Evolutionary conservation across 2,329 filamentous ascomycete species (phyloP).

Genomic region (Fusarium sp.): DNA sequence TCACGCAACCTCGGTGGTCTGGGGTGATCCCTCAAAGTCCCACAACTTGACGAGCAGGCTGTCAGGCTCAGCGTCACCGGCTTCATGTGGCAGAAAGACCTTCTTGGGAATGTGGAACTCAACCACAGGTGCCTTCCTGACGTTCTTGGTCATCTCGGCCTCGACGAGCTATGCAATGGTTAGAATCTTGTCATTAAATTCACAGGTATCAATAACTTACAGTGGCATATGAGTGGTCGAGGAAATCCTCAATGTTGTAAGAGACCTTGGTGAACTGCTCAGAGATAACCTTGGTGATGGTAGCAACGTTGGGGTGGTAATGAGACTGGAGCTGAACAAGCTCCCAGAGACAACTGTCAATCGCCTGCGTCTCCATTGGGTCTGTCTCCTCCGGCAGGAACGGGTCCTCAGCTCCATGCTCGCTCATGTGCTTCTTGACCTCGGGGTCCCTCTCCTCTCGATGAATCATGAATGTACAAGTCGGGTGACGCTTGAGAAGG

Average conservation of each 20-base stretch:
- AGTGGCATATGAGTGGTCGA: slow-evolving; percentile 89
- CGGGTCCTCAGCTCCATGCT: slow-evolving; percentile 70
- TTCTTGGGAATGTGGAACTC: slow-evolving; percentile 94
- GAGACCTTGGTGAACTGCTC: slow-evolving; percentile 97
- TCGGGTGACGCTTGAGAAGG: slow-evolving; percentile 85
- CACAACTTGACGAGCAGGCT: slow-evolving; percentile 67
- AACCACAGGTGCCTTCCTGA: slow-evolving; percentile 86
- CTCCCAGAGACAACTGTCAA: slow-evolving; percentile 96
- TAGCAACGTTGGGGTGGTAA: slow-evolving; percentile 96
- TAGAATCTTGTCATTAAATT: background rate
- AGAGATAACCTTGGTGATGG: slow-evolving; percentile 89
- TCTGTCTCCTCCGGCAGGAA: slow-evolving; percentile 79
- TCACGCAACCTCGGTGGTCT: slow-evolving; percentile 20
- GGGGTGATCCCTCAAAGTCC: slow-evolving; percentile 56
- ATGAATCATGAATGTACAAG: slow-evolving; percentile 96
- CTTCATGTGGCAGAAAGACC: slow-evolving; percentile 69
- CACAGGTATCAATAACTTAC: slow-evolving; percentile 57
- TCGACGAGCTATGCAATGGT: slow-evolving; percentile 71
- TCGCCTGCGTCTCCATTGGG: slow-evolving; percentile 83
- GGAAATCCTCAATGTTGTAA: slow-evolving; percentile 96
- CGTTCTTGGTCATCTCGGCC: slow-evolving; percentile 79
- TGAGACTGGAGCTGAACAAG: slow-evolving; percentile 88
- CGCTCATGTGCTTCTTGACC: slow-evolving; percentile 65
- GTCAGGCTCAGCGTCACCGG: slow-evolving; percentile 57
- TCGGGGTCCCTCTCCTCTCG: slow-evolving; percentile 69